Base-by-base conservation (phyloP, 306 rosid species). In the Quercus ilex region DNA sequence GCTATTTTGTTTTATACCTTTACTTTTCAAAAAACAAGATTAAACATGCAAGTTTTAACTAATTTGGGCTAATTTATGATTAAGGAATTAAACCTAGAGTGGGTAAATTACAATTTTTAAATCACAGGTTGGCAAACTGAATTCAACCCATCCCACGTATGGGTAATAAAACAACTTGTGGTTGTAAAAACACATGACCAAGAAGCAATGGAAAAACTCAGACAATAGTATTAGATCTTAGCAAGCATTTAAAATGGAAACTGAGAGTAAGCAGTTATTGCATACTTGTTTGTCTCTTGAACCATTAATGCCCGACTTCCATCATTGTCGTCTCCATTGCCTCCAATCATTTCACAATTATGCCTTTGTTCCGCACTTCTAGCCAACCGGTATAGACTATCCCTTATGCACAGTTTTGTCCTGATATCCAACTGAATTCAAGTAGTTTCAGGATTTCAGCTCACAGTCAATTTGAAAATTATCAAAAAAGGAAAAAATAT, bases 331-430 rank as follows among this genome's bases (percentile, higher is more conserved):
- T 90, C 97, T 65, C 88, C 87, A 74, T 69, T 56, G 73, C 73
- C 83, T 73, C 77, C 80, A 59, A 82, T 82, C 55, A 80, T 74
- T 1, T 84, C 84, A 84, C 83, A 80, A 65, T 81, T 84, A 88
- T 87, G 88, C 80, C 97, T 89, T 85, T 87, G 93, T 63, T 93
- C 93, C 13, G 97, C 96, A 85, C 97, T 93, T 88, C 89, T 91
- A 64, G 97, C 96, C 89, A 93, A 82, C 60, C 97, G 97, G 88
- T 91, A 93, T 63, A 93, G 83, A 88, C 97, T 91, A 68, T 93
- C 97, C 83, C 96, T 87, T 85, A 93, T 91, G 91, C 96, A 93
- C 62, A 91, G 80, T 79, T 93, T 93, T 68, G 94, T 91, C 85
- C 83, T 83, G 59, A 91, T 78, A 87, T 93, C 97, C 88, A 93